These are phyloP conservation scores for Salinomyces thailandicus DNA, from an alignment of 2,329 filamentous ascomycete species.

Conservation along the genomic window DNA sequence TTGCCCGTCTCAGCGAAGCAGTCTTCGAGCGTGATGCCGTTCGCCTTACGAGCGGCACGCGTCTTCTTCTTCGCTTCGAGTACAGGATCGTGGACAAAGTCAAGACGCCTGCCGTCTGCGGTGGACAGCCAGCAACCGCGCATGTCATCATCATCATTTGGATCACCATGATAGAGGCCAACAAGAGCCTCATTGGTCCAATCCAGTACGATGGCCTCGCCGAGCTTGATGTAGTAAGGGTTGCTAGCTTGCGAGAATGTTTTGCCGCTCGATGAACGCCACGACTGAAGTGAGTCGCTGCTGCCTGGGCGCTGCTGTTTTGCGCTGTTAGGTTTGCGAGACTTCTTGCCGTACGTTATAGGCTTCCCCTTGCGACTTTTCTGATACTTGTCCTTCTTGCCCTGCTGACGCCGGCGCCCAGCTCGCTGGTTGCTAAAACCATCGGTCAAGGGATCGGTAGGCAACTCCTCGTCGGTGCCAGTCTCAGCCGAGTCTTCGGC, in stretches of 20 bases:
- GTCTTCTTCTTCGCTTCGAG: constrained; percentile 53
- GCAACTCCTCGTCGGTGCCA: constrained; percentile 10
- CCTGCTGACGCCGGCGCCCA: constrained; percentile 6
- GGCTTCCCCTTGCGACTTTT: constrained; percentile 13
- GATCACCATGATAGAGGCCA: constrained; percentile 49
- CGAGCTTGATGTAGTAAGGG: constrained; percentile 51
- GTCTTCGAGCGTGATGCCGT: constrained; percentile 75
- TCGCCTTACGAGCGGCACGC: constrained; percentile 56
- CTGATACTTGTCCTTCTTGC: constrained; percentile 15
- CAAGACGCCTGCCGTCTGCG: constrained; percentile 47
- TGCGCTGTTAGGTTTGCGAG: background rate
- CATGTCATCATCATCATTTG: constrained; percentile 36
- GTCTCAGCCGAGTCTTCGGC: constrained; percentile 6
- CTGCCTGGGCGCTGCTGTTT: constrained; percentile 1
- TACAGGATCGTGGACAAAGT: constrained; percentile 46
- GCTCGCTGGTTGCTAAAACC: constrained; percentile 1
- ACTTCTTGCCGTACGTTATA: constrained; percentile 18
- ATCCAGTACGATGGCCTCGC: constrained; percentile 78
- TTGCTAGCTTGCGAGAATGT: constrained; percentile 13
- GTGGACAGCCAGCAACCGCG: constrained; percentile 46
- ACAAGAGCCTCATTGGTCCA: constrained; percentile 66
- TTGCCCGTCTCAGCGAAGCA: constrained; percentile 93
- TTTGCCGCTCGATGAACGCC: constrained; percentile 1
- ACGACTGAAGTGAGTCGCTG: constrained; percentile 7
- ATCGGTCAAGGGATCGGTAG: constrained; percentile 8